These are phyloP conservation scores for Leucoagaricus sp. DNA, from an alignment of 1,284 basidiomycete genomes.

Conservation along the genomic window DNA sequence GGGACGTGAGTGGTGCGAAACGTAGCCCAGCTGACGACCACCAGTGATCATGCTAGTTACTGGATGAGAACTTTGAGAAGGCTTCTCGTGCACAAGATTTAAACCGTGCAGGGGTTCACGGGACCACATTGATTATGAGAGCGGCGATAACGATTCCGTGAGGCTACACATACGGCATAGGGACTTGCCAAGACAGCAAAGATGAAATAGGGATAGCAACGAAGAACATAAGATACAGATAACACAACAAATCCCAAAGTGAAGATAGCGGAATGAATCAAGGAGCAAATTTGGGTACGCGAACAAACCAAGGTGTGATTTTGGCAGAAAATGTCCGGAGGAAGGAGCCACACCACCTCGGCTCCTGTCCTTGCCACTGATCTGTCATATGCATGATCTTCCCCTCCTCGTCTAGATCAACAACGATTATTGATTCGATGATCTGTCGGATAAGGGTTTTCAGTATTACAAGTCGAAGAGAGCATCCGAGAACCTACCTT, in stretches of 20 bases:
- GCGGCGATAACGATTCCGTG: not conserved
- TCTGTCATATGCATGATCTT: constrained; percentile 63
- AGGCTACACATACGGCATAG: not conserved
- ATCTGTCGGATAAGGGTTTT: constrained; percentile 24
- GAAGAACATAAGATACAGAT: too few relatives aligned
- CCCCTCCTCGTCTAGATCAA: constrained; percentile 64
- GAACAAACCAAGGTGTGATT: constrained; percentile 49
- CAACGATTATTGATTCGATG: constrained; percentile 60
- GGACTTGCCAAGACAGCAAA: not conserved
- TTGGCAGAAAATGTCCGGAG: constrained; percentile 53
- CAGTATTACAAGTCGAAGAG: not conserved
- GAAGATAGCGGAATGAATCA: not conserved
- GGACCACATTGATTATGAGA: not conserved
- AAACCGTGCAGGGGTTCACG: not conserved
- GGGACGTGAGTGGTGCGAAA: not conserved
- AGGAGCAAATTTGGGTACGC: constrained; percentile 37
- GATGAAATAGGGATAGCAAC: too few relatives aligned
- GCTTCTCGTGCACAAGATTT: not conserved
- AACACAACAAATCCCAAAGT: not conserved
- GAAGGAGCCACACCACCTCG: constrained; percentile 43
- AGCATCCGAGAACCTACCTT: constrained; percentile 39
- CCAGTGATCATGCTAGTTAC: not conserved
- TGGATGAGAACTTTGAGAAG: not conserved
- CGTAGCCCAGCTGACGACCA: constrained; percentile 15
- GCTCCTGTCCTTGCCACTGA: constrained; percentile 62